Base-by-base conservation (phyloP, 345 rosid genomes). In the Linum lewisii region DNA sequence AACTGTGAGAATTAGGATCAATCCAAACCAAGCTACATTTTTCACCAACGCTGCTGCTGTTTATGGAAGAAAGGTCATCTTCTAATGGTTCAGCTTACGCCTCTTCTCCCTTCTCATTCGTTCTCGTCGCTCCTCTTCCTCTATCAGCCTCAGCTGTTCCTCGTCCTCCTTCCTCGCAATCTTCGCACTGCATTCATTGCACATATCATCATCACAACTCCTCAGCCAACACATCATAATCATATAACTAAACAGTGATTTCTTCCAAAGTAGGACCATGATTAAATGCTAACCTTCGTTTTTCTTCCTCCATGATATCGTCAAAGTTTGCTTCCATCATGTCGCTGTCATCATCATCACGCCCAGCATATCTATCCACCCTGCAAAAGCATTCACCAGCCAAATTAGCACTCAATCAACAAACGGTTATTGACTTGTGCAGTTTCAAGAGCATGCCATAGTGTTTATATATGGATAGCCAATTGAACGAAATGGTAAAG, bases 281-380 rank as follows among this genome's bases (percentile, higher is more conserved):
- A 1, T 7, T 42, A 42, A 42, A 23, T 1, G 63, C 86, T 42
- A 65, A 93, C 99, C 99, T 93, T 68, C 79, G 51, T 60, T 53
- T 75, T 72, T 93, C 99, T 69, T 93, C 97, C 69, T 21, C 60
- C 84, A 72, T 56, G 38, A 89, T 87, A 58, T 93, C 99, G 0
- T 82, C 96, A 45, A 72, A 93, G 61, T 77, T 77, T 32, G 95
- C 95, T 75, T 89, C 99, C 99, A 89, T 93, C 99, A 89, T 93
- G 77, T 82, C 77, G 59, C 81, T 63, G 58, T 73, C 88, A 56
- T 73, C 86, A 19, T 78, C 83, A 56, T 72, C 78, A 42, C 42
- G 65, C 14, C 34, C 60, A 11, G 77, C 70, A 67, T n/a, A 78
- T 59, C 70, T 73, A 5, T 66, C 24, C 5, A 73, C 72, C 4